These are phyloP conservation scores for Yamadazyma philogaea DNA, from an alignment of 805 yeast genomes.

Conservation along the genomic window DNA sequence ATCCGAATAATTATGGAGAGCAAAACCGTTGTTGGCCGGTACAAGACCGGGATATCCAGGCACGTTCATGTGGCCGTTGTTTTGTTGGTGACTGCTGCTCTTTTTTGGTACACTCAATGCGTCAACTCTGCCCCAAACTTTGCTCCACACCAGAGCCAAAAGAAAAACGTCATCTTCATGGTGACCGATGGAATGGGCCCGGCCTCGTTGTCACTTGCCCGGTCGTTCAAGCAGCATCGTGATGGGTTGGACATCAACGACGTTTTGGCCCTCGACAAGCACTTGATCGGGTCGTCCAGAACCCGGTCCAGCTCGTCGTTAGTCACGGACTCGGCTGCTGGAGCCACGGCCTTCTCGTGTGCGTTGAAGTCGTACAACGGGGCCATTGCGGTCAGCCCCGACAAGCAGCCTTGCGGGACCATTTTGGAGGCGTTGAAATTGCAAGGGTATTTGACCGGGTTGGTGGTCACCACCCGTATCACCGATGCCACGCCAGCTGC, in stretches of 20 bases:
- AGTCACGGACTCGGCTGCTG: slow-evolving; percentile 93
- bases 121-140: neutral
- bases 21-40: neutral
- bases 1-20: neutral
- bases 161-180: slow-evolving; percentile 77
- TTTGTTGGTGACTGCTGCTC: too few relatives aligned
- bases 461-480: slow-evolving; percentile 87
- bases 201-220: slow-evolving; percentile 72
- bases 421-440: slow-evolving; percentile 82
- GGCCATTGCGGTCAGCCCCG: slow-evolving; percentile 79
- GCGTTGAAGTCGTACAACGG: slow-evolving; percentile 80
- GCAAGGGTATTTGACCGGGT: slow-evolving; percentile 75
- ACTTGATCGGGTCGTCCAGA: slow-evolving; percentile 77
- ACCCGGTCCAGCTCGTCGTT: slow-evolving; percentile 77
- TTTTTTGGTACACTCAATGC: neutral
- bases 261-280: slow-evolving; percentile 58
- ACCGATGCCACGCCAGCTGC: slow-evolving; percentile 96
- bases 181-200: slow-evolving; percentile 97
- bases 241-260: slow-evolving; percentile 54
- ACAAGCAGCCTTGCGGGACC: slow-evolving; percentile 75
- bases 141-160: slow-evolving; percentile 19
- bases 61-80: slow-evolving; percentile 1
- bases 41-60: neutral
- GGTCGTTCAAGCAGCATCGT: slow-evolving; percentile 65
- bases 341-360: slow-evolving; percentile 91